Conservation (phyloP, 371 early-diverging fungal species). For the Catenaria anguillulae region DNA sequence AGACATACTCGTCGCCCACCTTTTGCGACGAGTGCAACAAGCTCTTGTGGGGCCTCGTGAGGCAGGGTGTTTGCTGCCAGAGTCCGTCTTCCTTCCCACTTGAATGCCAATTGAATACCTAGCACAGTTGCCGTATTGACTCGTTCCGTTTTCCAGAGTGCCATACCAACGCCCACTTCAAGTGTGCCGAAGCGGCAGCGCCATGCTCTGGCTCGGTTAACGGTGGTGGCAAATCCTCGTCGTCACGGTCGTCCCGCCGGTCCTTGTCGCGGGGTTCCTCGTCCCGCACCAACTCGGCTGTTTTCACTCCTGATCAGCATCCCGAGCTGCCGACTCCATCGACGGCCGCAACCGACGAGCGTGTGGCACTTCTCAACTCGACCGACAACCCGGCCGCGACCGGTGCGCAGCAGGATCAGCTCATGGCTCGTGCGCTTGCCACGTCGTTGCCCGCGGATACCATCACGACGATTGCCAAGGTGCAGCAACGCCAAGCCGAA, state of each 20-base stretch:
- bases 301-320: too few relatives aligned
- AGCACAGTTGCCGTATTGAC: too few relatives aligned
- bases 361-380: too few relatives aligned
- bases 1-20: constrained; percentile 21
- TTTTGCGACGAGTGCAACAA: constrained; percentile 28
- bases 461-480: not conserved
- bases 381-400: too few relatives aligned
- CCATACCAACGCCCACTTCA: not conserved
- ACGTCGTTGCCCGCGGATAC: not conserved
- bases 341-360: too few relatives aligned
- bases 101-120: not conserved
- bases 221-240: too few relatives aligned
- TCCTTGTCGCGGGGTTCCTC: too few relatives aligned
- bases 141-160: not conserved
- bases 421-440: not conserved
- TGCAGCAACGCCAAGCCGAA: constrained; percentile 4
- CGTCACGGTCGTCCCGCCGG: too few relatives aligned
- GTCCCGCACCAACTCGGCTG: too few relatives aligned
- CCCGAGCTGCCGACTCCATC: too few relatives aligned
- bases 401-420: too few relatives aligned
- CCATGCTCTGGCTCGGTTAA: not conserved
- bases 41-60: constrained; percentile 33
- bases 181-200: not conserved
- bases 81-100: constrained; percentile 8
- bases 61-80: constrained; percentile 26